A percentile compares a stretch with the other conserved stretches of the same genome.
phyloP scores from a whole-genome alignment of 805 yeast genomes.

The Saccharomyces eubayanus region DNA sequence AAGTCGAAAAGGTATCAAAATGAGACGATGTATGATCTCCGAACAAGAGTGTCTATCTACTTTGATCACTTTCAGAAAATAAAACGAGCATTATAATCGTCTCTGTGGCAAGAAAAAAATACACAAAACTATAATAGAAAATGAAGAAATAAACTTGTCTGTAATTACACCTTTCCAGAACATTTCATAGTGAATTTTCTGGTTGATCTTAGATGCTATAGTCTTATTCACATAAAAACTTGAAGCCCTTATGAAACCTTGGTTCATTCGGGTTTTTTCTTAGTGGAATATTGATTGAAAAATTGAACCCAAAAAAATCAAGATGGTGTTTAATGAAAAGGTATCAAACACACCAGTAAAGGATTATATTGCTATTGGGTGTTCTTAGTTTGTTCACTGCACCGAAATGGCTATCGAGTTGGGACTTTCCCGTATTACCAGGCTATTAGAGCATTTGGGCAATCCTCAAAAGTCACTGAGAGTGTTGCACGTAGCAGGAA shows the following conservation, averaged over 20 bases:
- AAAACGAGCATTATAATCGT: neutral
- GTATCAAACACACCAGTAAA: neutral
- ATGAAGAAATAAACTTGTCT: neutral
- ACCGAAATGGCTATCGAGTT: constrained; percentile 43
- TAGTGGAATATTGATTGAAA: neutral
- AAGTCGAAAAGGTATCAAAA: neutral
- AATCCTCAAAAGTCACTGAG: constrained; percentile 59
- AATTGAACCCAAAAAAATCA: neutral
- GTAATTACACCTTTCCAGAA: neutral
- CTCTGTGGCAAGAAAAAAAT: neutral
- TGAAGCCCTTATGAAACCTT: neutral
- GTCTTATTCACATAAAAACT: neutral
- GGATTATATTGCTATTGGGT: neutral
- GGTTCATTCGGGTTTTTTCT: neutral
- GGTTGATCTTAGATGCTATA: neutral
- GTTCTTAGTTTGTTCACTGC: neutral
- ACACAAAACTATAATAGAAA: neutral
- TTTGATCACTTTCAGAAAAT: neutral
- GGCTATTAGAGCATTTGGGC: constrained; percentile 44
- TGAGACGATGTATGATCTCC: neutral
- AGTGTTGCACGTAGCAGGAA: constrained; percentile 89
- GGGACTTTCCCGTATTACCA: constrained; percentile 45
- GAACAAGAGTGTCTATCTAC: neutral
- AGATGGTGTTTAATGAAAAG: neutral
- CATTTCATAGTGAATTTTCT: neutral